These are phyloP conservation scores for Suillus spraguei DNA, from an alignment of 768 basidiomycete genomes.

Conservation along the genomic window DNA sequence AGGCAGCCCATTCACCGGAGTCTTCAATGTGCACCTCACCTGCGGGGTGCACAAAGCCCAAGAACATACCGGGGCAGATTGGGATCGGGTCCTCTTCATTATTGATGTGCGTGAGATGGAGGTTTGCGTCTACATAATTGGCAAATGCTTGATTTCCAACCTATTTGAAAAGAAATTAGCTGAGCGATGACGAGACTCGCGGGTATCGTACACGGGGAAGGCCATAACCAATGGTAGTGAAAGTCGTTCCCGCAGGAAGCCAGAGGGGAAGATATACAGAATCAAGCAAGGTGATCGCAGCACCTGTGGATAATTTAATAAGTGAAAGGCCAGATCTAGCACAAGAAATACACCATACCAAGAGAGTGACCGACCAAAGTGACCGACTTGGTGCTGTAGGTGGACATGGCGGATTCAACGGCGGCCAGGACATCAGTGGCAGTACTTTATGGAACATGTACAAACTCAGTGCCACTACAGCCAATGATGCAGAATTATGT, in stretches of 20 bases:
- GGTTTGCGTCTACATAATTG: constrained; percentile 50
- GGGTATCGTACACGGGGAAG: constrained; percentile 35
- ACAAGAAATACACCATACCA: constrained; percentile 22
- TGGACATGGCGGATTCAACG: constrained; percentile 42
- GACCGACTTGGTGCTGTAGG: constrained; percentile 37
- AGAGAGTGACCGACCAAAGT: constrained; percentile 50
- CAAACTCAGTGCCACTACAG: neutral
- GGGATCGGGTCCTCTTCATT: constrained; percentile 48
- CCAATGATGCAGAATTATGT: neutral
- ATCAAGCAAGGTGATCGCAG: constrained; percentile 41
- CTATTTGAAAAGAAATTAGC: constrained; percentile 21
- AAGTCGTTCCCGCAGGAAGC: constrained; percentile 33
- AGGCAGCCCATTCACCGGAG: constrained; percentile 51
- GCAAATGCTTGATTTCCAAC: constrained; percentile 65
- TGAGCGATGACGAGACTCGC: neutral
- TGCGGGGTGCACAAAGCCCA: constrained; percentile 42
- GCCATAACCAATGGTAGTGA: constrained; percentile 38
- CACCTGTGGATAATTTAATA: constrained; percentile 25
- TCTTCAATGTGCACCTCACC: constrained; percentile 49
- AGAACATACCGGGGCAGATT: constrained; percentile 33
- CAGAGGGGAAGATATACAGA: constrained; percentile 42
- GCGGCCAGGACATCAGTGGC: constrained; percentile 45
- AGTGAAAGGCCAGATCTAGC: neutral
- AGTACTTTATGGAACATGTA: constrained; percentile 29
- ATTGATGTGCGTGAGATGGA: constrained; percentile 54